These are phyloP conservation scores for Teratosphaeriaceae sp. DNA, from an alignment of 2,329 filamentous ascomycete species.

Conservation along the genomic window DNA sequence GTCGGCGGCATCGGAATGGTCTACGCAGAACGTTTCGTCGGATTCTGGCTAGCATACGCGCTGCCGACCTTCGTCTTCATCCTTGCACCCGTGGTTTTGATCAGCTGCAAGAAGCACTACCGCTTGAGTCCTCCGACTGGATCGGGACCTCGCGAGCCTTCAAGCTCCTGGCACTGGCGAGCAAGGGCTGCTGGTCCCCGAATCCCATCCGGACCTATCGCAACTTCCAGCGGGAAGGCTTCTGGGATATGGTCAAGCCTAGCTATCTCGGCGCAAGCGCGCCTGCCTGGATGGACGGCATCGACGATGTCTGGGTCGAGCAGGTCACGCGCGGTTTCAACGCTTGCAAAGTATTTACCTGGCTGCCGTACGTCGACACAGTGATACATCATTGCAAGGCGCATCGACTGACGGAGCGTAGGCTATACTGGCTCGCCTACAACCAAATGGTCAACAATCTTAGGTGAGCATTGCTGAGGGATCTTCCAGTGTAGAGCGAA, in stretches of 20 bases:
- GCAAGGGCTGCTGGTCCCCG: slow-evolving; percentile 51
- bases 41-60: slow-evolving; percentile 60
- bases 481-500: too few relatives aligned
- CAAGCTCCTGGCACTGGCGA: slow-evolving; percentile 52
- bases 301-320: slow-evolving; percentile 76
- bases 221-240: slow-evolving; percentile 45
- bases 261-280: slow-evolving; percentile 52
- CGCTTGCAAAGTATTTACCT: slow-evolving; percentile 63
- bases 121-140: slow-evolving; percentile 56
- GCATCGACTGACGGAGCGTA: background rate
- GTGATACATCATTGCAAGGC: too few relatives aligned
- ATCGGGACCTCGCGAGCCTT: slow-evolving; percentile 65
- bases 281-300: slow-evolving; percentile 65
- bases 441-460: slow-evolving; percentile 43
- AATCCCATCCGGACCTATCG: slow-evolving; percentile 50
- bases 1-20: slow-evolving; percentile 57
- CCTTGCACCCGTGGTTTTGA: slow-evolving; percentile 51
- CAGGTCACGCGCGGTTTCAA: slow-evolving; percentile 60
- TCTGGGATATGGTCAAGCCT: slow-evolving; percentile 65
- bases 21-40: slow-evolving; percentile 58
- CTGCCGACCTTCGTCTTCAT: slow-evolving; percentile 58
- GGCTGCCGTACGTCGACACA: slow-evolving; percentile 32
- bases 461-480: too few relatives aligned
- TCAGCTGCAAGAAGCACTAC: slow-evolving; percentile 44
- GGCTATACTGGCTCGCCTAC: slow-evolving; percentile 56